phyloP scores from a whole-genome alignment of 148 eudicot species.

The Chenopodium album region DNA sequence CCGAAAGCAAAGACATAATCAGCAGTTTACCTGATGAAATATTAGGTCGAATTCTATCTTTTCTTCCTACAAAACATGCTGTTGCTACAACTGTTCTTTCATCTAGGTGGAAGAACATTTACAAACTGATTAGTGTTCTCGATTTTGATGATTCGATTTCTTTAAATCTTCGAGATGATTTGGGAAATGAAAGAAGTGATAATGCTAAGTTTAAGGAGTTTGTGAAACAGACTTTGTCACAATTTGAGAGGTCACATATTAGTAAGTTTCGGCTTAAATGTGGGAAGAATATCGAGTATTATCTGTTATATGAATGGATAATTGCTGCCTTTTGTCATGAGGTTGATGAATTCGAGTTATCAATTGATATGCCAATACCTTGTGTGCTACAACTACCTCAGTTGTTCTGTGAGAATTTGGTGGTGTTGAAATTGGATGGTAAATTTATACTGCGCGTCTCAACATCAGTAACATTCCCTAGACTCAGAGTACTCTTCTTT shows the following conservation, averaged over 20 bases:
- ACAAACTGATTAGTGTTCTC: constrained; percentile 15
- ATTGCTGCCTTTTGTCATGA: neutral
- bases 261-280: constrained; percentile 22
- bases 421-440: constrained; percentile 24
- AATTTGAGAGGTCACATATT: constrained; percentile 7
- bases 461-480: constrained; percentile 14
- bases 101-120: constrained; percentile 18
- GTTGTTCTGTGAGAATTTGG: constrained; percentile 15
- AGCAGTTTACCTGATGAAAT: constrained; percentile 25
- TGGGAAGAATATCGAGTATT: neutral
- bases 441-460: constrained; percentile 7
- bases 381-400: constrained; percentile 1
- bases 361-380: neutral
- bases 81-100: constrained; percentile 25
- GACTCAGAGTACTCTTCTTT: constrained; percentile 16
- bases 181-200: neutral
- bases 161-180: neutral
- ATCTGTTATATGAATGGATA: constrained; percentile 1
- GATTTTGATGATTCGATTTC: constrained; percentile 26
- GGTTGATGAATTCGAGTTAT: constrained; percentile 18
- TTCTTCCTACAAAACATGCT: constrained; percentile 22
- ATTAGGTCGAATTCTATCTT: constrained; percentile 20
- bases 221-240: constrained; percentile 2
- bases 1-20: constrained; percentile 10
- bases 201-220: constrained; percentile 13